These are phyloP conservation scores for Boletus edulis DNA, from an alignment of 768 basidiomycete genomes.

Conservation along the genomic window DNA sequence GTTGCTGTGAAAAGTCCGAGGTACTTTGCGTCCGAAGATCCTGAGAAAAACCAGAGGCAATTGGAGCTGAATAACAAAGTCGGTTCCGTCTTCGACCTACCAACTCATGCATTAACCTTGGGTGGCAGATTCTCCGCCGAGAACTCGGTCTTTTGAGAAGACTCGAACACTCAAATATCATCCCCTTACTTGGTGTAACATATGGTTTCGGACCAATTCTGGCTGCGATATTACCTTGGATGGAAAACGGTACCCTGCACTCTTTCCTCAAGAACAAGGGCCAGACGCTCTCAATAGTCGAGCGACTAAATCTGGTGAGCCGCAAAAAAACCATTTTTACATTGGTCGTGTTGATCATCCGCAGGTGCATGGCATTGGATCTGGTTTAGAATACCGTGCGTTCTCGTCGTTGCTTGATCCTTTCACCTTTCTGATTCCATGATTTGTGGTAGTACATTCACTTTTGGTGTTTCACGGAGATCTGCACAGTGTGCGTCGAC, in stretches of 20 bases:
- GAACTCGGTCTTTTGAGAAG: not conserved
- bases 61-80: not conserved
- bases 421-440: not conserved
- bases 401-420: not conserved
- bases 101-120: no score
- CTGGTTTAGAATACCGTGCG: not conserved
- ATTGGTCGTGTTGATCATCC: not conserved
- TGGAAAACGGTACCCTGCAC: not conserved
- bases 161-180: not conserved
- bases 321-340: no score
- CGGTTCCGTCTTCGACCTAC: not conserved
- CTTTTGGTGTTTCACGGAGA: not conserved
- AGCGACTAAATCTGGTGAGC: not conserved
- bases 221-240: not conserved
- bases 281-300: not conserved
- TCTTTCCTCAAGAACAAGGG: not conserved
- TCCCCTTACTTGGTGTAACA: not conserved
- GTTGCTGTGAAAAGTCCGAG: not conserved
- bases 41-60: not conserved
- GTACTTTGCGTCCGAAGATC: not conserved
- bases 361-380: not conserved
- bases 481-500: not conserved
- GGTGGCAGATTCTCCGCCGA: not conserved
- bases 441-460: not conserved
- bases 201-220: not conserved